These are phyloP conservation scores for Mycena pura DNA, from an alignment of 768 basidiomycete genomes.

Conservation along the genomic window DNA sequence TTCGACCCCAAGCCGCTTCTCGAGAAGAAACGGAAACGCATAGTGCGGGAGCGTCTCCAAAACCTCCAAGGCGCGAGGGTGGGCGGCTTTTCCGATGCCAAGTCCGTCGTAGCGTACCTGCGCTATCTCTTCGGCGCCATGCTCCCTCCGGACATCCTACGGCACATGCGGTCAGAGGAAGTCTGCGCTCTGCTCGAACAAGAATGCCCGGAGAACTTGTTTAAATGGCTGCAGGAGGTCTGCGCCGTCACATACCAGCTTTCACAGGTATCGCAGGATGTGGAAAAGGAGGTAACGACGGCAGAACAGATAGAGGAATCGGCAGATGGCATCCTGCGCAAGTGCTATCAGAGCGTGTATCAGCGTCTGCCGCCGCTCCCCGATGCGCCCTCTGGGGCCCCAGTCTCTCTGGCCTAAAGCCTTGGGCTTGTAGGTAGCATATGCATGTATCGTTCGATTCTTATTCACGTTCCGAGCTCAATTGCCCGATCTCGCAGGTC, in stretches of 20 bases:
- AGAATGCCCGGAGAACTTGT: slow-evolving; percentile 12
- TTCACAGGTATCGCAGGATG: not conserved
- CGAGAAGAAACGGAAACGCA: slow-evolving; percentile 22
- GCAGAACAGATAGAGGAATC: slow-evolving; percentile 18
- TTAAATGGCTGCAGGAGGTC: slow-evolving; percentile 13
- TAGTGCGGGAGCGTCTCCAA: slow-evolving; percentile 10
- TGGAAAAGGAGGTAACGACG: slow-evolving; percentile 2
- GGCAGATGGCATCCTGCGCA: slow-evolving; percentile 16
- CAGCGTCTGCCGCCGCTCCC: not conserved
- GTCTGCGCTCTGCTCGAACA: slow-evolving; percentile 14
- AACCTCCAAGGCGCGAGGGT: slow-evolving; percentile 4
- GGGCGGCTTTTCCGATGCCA: not conserved
- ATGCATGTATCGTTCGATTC: too few relatives aligned
- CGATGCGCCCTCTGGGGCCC: too few relatives aligned
- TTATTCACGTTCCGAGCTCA: too few relatives aligned
- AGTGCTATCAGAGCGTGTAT: not conserved
- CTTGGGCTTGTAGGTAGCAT: too few relatives aligned
- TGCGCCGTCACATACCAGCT: slow-evolving; percentile 5
- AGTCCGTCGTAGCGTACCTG: slow-evolving; percentile 16
- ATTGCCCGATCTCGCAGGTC: too few relatives aligned
- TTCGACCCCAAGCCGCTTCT: slow-evolving; percentile 21
- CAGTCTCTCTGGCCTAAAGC: not conserved
- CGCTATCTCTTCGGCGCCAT: slow-evolving; percentile 18
- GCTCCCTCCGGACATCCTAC: slow-evolving; percentile 14
- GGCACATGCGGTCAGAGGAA: slow-evolving; percentile 1